These are phyloP conservation scores for Amanita exitialis DNA, from an alignment of 768 basidiomycete genomes.

Conservation along the genomic window DNA sequence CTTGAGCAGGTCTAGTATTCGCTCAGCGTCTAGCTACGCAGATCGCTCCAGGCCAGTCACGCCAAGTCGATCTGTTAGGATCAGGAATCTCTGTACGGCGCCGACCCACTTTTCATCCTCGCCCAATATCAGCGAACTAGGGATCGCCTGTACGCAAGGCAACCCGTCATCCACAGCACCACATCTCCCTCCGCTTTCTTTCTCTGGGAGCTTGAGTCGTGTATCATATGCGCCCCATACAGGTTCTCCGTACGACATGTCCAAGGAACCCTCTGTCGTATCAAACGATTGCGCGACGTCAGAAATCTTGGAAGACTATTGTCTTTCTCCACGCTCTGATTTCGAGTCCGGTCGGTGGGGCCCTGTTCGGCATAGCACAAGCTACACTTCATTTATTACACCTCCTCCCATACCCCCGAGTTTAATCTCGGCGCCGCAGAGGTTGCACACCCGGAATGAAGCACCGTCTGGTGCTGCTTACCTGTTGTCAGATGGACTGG, in stretches of 20 bases:
- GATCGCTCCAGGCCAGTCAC: no score
- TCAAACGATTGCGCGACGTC: neutral
- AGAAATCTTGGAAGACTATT: neutral
- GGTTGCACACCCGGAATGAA: conserved; percentile 2
- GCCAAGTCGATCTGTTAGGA: neutral
- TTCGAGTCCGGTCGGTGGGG: no score
- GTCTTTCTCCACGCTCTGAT: no score
- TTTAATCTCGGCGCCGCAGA: conserved; percentile 1
- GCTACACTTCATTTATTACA: neutral
- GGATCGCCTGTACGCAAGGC: no score
- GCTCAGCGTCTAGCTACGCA: no score
- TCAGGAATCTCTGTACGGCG: neutral
- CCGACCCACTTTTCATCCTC: no score
- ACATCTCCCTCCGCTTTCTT: no score
- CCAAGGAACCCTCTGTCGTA: neutral
- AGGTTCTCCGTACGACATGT: neutral
- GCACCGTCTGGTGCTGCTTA: neutral
- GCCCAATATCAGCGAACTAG: no score
- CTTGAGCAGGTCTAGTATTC: no score
- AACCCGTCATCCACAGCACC: no score
- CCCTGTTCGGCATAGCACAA: no score
- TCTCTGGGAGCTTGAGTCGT: neutral
- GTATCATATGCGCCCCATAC: neutral
- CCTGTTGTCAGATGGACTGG: neutral
- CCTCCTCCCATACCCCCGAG: neutral